These are phyloP conservation scores for Emergomyces orientalis DNA, from an alignment of 2,329 filamentous ascomycete genomes.

Conservation along the genomic window DNA sequence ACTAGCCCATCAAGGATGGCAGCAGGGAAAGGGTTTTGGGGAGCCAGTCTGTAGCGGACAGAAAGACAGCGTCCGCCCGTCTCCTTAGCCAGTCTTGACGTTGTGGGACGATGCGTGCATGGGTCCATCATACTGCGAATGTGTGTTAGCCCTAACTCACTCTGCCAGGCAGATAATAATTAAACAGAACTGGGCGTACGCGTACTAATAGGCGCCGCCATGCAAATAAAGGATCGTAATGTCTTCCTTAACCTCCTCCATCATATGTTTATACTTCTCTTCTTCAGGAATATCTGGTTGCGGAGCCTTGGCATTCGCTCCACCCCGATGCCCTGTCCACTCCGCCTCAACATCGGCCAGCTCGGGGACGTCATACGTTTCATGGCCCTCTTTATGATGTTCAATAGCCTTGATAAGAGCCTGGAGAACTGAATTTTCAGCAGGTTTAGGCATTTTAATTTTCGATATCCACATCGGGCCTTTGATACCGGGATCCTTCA, in stretches of 20 bases:
- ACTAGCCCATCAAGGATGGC: constrained; percentile 39
- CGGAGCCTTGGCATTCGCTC: constrained; percentile 30
- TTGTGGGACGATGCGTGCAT: constrained; percentile 32
- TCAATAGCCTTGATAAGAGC: constrained; percentile 33
- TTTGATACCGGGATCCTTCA: constrained; percentile 59
- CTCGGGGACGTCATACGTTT: constrained; percentile 31
- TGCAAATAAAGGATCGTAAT: constrained; percentile 40
- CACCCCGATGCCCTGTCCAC: constrained; percentile 38
- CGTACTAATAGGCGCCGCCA: constrained; percentile 40
- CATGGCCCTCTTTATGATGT: constrained; percentile 29
- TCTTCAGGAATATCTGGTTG: constrained; percentile 35
- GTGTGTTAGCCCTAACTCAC: neutral
- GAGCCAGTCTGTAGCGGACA: constrained; percentile 40
- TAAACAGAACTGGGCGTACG: constrained; percentile 14
- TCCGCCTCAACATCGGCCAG: constrained; percentile 34
- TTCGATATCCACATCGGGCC: constrained; percentile 74
- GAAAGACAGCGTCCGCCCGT: constrained; percentile 35
- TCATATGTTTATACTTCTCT: constrained; percentile 35
- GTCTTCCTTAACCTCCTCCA: constrained; percentile 31
- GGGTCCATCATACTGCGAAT: constrained; percentile 35
- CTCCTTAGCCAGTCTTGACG: constrained; percentile 31
- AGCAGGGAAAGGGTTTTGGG: constrained; percentile 40
- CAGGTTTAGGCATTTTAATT: constrained; percentile 53
- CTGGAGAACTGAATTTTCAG: constrained; percentile 38
- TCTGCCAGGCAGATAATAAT: neutral